These are phyloP conservation scores for Echium plantagineum DNA, from an alignment of 257 asterid species.

Conservation along the genomic window DNA sequence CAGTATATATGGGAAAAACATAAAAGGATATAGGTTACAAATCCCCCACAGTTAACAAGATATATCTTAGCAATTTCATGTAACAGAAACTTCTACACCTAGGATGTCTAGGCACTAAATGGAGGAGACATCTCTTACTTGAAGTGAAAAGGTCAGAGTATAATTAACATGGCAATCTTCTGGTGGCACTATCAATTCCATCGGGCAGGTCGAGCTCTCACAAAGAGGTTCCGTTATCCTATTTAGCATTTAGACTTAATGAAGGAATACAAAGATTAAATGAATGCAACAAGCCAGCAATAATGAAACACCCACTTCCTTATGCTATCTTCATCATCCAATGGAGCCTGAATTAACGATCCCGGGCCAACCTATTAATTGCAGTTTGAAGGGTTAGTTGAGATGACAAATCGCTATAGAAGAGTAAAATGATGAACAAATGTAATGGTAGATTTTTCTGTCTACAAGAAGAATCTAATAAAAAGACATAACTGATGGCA, in stretches of 20 bases:
- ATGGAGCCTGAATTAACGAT: constrained; percentile 92
- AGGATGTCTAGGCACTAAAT: not conserved
- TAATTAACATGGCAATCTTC: constrained; percentile 98
- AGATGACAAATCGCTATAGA: too few relatives aligned
- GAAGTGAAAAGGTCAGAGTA: constrained; percentile 79
- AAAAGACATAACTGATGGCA: too few relatives aligned
- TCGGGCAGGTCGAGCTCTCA: constrained; percentile 68
- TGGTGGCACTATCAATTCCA: constrained; percentile 84
- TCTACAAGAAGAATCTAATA: too few relatives aligned
- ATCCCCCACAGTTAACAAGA: too few relatives aligned
- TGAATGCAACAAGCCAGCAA: constrained; percentile 7
- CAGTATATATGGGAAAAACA: too few relatives aligned
- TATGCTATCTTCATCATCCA: constrained; percentile 64
- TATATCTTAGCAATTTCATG: not conserved
- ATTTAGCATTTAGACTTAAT: constrained; percentile 18
- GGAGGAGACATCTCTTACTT: constrained; percentile 43
- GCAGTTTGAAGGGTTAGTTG: not conserved
- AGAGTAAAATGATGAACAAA: too few relatives aligned
- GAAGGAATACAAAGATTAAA: constrained; percentile 6
- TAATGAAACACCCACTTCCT: constrained; percentile 39
- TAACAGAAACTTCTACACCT: constrained; percentile 1
- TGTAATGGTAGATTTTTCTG: too few relatives aligned
- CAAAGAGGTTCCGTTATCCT: constrained; percentile 88
- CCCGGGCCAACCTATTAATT: constrained; percentile 77
- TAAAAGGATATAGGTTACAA: too few relatives aligned